These are phyloP conservation scores for Fusarium staphyleae DNA, from an alignment of 2,329 filamentous ascomycete genomes.

Conservation along the genomic window DNA sequence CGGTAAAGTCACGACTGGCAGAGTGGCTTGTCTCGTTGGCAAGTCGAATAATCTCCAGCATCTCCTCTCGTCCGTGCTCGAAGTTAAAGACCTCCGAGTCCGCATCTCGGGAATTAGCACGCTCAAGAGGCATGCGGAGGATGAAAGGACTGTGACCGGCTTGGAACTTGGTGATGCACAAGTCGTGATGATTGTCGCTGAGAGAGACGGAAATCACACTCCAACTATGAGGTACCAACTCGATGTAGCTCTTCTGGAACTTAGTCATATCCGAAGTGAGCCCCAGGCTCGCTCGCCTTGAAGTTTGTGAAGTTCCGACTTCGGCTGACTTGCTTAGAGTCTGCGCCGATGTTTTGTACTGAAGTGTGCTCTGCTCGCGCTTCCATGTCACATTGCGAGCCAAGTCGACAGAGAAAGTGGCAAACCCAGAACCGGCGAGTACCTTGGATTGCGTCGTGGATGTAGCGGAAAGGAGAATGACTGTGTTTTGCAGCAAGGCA, in stretches of 20 bases:
- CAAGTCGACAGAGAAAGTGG: constrained; percentile 71
- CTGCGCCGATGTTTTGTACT: constrained; percentile 44
- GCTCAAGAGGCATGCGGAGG: constrained; percentile 81
- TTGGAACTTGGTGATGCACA: constrained; percentile 88
- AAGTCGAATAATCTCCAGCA: constrained; percentile 80
- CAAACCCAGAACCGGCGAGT: constrained; percentile 61
- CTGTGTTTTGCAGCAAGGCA: constrained; percentile 68
- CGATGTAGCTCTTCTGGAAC: constrained; percentile 83
- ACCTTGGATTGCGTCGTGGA: constrained; percentile 55
- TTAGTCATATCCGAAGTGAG: constrained; percentile 60
- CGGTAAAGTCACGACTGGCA: constrained; percentile 69
- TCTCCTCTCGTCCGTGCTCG: constrained; percentile 77
- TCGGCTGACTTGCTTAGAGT: constrained; percentile 6
- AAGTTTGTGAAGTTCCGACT: constrained; percentile 6
- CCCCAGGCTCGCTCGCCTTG: constrained; percentile 54
- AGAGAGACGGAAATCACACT: constrained; percentile 85
- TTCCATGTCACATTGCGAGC: constrained; percentile 73
- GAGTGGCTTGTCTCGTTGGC: constrained; percentile 86
- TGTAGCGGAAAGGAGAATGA: constrained; percentile 70
- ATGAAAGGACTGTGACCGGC: constrained; percentile 81
- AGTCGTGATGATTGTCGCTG: constrained; percentile 81
- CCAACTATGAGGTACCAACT: constrained; percentile 85
- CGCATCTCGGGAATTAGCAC: constrained; percentile 80
- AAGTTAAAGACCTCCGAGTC: constrained; percentile 85
- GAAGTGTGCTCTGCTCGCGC: constrained; percentile 66